Evolutionary conservation across 441 rosid genomes (phyloP), one percentile per base, ranked within the genome.

Genomic region (Aquilaria agallochum): DNA sequence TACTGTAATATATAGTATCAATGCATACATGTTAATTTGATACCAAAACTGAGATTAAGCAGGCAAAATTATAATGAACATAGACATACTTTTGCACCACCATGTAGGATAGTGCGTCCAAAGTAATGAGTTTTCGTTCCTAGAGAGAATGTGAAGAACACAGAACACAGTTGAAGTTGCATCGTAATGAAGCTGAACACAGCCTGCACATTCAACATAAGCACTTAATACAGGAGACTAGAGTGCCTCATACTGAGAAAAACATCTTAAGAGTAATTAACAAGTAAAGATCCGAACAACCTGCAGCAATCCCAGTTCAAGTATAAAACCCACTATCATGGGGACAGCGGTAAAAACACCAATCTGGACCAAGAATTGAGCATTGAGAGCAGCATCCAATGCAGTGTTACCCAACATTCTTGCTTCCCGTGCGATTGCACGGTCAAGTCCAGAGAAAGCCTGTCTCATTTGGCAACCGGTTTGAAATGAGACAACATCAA

Each of bases 331-430:
- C 96, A 94, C 87, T 69, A 94, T 72, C 98, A 94, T 94, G 55
- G 98, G 98, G 54, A 94, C 91, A 3, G 98, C 98, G n/a, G 98
- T 94, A 72, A 94, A 94, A 80, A 94, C 65, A 67, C 98, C 98
- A 64, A 94, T 94, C 81, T 94, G 98, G 70, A 90, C 92, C 84
- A 94, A 79, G 80, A 94, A 94, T 72, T 94, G 98, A 34, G 97
- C 78, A 80, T 94, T 94, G 67, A 94, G 70, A 68, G 80, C 98
- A 34, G 98, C 88, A 83, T 94, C 85, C 76, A 94, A 72, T 30
- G 98, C 94, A 63, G 89, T 85, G 76, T 91, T 94, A 64, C 95
- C 97, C 10, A 60, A 72, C 13, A 62, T 47, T 72, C 74, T 79
- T 50, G 97, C 98, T 66, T 62, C 40, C 11, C 1, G 53, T 53